Evolutionary conservation across 2,329 filamentous ascomycete genomes (phyloP).

Genomic region (Tolypocladium capitatum): DNA sequence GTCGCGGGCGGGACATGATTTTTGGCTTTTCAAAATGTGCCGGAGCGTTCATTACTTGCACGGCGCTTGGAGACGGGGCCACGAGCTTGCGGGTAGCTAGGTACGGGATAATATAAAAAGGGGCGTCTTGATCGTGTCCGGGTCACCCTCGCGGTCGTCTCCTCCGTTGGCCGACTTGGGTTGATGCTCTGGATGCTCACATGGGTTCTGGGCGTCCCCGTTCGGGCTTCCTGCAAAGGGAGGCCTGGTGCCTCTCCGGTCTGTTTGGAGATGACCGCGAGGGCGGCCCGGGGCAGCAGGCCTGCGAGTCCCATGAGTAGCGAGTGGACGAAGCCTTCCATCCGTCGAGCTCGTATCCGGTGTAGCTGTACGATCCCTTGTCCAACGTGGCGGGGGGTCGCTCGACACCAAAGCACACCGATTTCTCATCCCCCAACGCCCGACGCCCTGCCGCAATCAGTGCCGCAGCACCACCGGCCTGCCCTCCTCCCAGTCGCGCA

Average conservation of each 20-base stretch:
- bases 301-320: neutral
- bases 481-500: slow-evolving; percentile 75
- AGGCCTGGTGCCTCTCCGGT: no score
- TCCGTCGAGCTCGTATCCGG: neutral
- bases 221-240: no score
- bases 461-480: slow-evolving; percentile 45
- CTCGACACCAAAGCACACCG: no score
- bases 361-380: neutral
- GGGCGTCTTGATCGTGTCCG: neutral
- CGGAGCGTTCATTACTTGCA: neutral
- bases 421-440: no score
- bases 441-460: slow-evolving; percentile 6
- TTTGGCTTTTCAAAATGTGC: neutral
- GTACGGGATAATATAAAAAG: neutral
- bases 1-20: neutral
- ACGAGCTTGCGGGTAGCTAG: neutral
- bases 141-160: no score
- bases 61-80: neutral
- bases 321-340: neutral
- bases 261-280: no score
- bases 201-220: no score
- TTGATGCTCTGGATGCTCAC: no score
- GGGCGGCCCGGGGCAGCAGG: no score
- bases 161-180: no score
- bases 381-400: neutral